Conservation (phyloP, 2,329 filamentous ascomycete species). For the Diaporthe australafricana region DNA sequence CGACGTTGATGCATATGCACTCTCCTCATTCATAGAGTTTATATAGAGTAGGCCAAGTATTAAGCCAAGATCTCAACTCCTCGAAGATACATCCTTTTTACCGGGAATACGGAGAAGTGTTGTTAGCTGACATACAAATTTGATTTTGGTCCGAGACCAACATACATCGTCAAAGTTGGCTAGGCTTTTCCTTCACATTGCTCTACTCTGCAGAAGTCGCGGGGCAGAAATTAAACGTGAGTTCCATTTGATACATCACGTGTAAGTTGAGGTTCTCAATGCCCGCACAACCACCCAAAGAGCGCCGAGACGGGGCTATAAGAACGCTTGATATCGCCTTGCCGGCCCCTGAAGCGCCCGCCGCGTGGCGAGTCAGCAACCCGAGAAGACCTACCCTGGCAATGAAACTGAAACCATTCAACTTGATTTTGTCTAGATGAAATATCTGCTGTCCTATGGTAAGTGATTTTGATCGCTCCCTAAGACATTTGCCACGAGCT, state of each 20-base stretch:
- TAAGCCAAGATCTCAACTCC: neutral
- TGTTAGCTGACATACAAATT: too few species aligned
- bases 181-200: fast-evolving
- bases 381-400: neutral
- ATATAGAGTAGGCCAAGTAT: too few species aligned
- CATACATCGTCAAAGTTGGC: neutral
- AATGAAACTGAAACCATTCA: conserved; percentile 4
- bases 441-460: neutral
- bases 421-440: neutral
- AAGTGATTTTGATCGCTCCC: neutral
- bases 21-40: too few species aligned
- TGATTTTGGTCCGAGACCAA: too few species aligned
- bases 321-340: neutral
- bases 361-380: neutral
- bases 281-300: too few species aligned
- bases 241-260: neutral
- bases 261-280: neutral
- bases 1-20: too few species aligned
- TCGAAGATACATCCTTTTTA: neutral
- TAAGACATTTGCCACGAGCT: too few species aligned
- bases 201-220: too few species aligned
- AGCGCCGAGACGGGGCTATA: too few species aligned
- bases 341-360: neutral
- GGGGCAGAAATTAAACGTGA: too few species aligned
- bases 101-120: too few species aligned